Evolutionary conservation across 163 green algal genomes (phyloP), one percentile per base, ranked within the genome.

Genomic region (Trebouxia gelatinosa): DNA sequence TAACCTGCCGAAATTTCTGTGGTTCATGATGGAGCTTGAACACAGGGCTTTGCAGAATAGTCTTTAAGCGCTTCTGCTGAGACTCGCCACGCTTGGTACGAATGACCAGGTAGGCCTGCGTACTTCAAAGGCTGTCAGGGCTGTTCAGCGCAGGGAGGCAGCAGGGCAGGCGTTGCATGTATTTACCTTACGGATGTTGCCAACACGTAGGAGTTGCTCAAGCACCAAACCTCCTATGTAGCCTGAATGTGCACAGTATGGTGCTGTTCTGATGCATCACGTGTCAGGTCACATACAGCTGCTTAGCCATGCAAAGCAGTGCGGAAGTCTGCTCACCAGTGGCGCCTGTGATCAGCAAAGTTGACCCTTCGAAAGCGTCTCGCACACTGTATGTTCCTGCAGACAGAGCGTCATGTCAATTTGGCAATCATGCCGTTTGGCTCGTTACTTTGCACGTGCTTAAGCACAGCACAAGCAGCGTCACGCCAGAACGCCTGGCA

Each of bases 211-310:
- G 28, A 76, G 68, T 43, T 62, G 68, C 48, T 76, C 68, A 28
- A 76, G 11, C n/a, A 76, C 68, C 29, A 76, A n/a, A 3, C 68
- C 46, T 29, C 68, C 68, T 31, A 76, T 59, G 46, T 76, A 76
- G 3, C 68, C 68, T 76, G 68, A 39, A 64, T 46, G 28, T 1
- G 17, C 19, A 23, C 48, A 59, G 48, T 59, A 23, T 59, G 48
- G 2, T 59, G 48, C 48, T n/a, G n/a, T n/a, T n/a, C n/a, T n/a
- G n/a, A n/a, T n/a, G n/a, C n/a, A n/a, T n/a, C n/a, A n/a, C n/a
- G n/a, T n/a, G n/a, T n/a, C n/a, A n/a, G n/a, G n/a, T n/a, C n/a
- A n/a, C n/a, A n/a, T 39, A 37, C 1, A 17, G 29, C 9, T 67
- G 21, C 3, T 26, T 3, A 39, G 2, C 38, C 1, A 43, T 28